These are phyloP conservation scores for Amoeboradix gromovi DNA, from an alignment of 371 early-diverging fungal genomes.

Conservation along the genomic window DNA sequence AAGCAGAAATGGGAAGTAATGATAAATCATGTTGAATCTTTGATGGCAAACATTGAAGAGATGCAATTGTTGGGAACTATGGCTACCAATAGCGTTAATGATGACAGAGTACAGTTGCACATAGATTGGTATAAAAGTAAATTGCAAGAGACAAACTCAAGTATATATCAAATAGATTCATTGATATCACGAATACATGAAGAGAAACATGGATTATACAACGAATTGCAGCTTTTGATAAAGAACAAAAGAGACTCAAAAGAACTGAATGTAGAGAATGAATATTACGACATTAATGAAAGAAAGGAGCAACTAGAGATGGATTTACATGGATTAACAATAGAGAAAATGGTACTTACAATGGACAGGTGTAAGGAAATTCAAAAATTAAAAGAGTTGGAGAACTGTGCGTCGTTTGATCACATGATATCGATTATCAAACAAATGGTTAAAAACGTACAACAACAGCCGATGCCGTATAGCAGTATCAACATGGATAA, in stretches of 20 bases:
- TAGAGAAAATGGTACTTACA: neutral
- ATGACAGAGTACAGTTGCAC: neutral
- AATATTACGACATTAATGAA: neutral
- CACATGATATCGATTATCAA: neutral
- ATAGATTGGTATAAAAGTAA: neutral
- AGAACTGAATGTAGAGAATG: neutral
- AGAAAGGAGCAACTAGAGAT: neutral
- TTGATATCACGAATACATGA: neutral
- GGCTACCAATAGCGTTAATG: neutral
- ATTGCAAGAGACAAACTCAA: neutral
- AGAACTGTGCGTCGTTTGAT: neutral
- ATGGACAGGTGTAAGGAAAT: neutral
- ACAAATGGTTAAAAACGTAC: neutral
- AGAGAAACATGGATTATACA: neutral
- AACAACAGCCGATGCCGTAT: neutral
- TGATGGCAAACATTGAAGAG: neutral
- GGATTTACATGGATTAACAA: neutral
- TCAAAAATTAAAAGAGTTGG: neutral
- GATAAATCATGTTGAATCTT: neutral
- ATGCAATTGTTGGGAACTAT: neutral
- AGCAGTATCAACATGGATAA: neutral
- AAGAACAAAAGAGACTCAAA: neutral
- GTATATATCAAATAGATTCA: neutral
- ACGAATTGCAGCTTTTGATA: neutral
- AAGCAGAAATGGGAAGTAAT: neutral